phyloP scores from a whole-genome alignment of 1,284 basidiomycete genomes.

The Apiotrichum sp. region DNA sequence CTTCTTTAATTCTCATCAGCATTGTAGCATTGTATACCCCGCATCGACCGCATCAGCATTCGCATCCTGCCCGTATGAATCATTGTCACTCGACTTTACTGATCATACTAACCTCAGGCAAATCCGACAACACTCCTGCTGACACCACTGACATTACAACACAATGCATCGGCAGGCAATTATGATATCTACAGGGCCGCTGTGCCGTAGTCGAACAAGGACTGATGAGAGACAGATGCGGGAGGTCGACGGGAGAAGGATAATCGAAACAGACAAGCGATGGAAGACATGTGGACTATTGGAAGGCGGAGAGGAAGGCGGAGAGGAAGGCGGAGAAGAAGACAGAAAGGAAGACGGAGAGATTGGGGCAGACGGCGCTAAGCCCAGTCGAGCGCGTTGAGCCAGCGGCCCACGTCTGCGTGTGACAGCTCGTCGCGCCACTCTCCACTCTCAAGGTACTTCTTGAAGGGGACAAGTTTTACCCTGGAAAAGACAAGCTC shows the following conservation, averaged over 20 bases:
- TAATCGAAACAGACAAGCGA: too few relatives aligned
- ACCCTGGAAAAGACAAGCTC: too few relatives aligned
- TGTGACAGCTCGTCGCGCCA: not conserved
- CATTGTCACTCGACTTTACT: not conserved
- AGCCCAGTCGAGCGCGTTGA: not conserved
- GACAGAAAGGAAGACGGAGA: too few relatives aligned
- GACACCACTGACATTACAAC: not conserved
- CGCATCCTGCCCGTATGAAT: not conserved
- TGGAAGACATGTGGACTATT: too few relatives aligned
- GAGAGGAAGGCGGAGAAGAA: too few relatives aligned
- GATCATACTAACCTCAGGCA: not conserved
- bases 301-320: too few relatives aligned
- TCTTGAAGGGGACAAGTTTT: not conserved
- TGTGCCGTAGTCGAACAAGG: too few relatives aligned
- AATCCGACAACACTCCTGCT: not conserved
- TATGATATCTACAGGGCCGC: too few relatives aligned
- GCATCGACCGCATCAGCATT: not conserved
- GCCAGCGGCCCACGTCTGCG: not conserved
- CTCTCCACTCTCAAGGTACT: not conserved
- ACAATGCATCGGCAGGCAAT: too few relatives aligned
- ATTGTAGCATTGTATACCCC: not conserved
- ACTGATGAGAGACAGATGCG: too few relatives aligned
- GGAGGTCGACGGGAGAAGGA: too few relatives aligned
- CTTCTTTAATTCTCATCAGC: conserved; percentile 53
- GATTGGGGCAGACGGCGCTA: too few relatives aligned